Conservation (phyloP, 2,329 filamentous ascomycete species). For the Colletotrichum spaethianum region DNA sequence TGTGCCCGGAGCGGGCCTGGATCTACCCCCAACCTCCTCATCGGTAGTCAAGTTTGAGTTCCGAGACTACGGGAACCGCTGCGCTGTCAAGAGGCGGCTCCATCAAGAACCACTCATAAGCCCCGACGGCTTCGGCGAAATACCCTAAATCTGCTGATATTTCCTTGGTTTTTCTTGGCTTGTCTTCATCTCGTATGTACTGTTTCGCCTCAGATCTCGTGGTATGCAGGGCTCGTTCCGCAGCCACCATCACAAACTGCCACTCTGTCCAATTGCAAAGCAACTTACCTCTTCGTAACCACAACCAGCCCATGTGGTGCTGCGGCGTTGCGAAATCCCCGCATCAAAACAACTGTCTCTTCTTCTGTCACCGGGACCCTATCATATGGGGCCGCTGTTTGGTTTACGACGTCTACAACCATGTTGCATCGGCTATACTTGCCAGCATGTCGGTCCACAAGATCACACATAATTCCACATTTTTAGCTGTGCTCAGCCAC, state of each 20-base stretch:
- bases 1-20: slow-evolving; percentile 24
- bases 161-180: slow-evolving; percentile 33
- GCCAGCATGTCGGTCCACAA: slow-evolving; percentile 1
- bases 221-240: slow-evolving; percentile 12
- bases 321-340: not conserved
- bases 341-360: not conserved
- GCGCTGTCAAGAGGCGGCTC: slow-evolving; percentile 36
- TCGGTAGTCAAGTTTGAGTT: slow-evolving; percentile 42
- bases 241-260: not conserved
- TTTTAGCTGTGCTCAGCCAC: slow-evolving; percentile 37
- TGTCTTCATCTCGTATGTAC: slow-evolving; percentile 21
- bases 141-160: slow-evolving; percentile 4
- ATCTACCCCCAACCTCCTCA: slow-evolving; percentile 34
- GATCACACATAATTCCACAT: slow-evolving; percentile 9
- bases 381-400: not conserved
- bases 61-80: slow-evolving; percentile 38
- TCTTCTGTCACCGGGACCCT: not conserved
- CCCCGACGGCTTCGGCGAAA: slow-evolving; percentile 12
- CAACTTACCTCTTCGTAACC: too few relatives aligned
- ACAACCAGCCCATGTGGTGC: slow-evolving; percentile 8
- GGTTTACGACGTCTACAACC: not conserved
- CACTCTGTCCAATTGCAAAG: not conserved
- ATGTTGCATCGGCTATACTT: slow-evolving; percentile 33
- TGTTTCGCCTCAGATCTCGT: slow-evolving; percentile 16
- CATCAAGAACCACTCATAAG: slow-evolving; percentile 14